These are phyloP conservation scores for Russula brevipes DNA, from an alignment of 768 basidiomycete species.

Conservation along the genomic window DNA sequence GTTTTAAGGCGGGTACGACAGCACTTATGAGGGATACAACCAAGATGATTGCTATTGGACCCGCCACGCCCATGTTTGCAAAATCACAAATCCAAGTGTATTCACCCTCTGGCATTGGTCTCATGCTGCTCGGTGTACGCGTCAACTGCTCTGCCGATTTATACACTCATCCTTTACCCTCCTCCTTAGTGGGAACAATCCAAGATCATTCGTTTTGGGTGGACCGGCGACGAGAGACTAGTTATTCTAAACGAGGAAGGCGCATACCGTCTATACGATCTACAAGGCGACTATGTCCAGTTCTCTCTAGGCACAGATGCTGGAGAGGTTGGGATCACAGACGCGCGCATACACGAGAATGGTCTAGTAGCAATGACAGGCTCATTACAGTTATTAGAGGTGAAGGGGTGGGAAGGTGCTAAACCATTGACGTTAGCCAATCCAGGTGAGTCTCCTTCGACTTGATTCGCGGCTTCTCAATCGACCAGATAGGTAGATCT, in stretches of 20 bases:
- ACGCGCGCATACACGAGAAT: slow-evolving; percentile 79
- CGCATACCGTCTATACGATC: slow-evolving; percentile 81
- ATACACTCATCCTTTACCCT: slow-evolving; percentile 21
- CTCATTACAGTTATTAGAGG: slow-evolving; percentile 70
- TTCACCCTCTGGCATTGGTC: slow-evolving; percentile 75
- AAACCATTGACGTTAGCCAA: slow-evolving; percentile 68
- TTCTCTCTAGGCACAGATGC: slow-evolving; percentile 80
- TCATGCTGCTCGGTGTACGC: slow-evolving; percentile 69
- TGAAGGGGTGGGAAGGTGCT: slow-evolving; percentile 83
- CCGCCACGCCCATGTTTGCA: slow-evolving; percentile 48
- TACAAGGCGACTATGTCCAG: slow-evolving; percentile 82
- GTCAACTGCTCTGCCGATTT: slow-evolving; percentile 25
- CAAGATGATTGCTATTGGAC: slow-evolving; percentile 70
- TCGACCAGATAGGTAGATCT: slow-evolving; percentile 43
- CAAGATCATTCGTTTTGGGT: slow-evolving; percentile 76
- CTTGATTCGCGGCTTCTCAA: slow-evolving; percentile 2
- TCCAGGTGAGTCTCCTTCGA: slow-evolving; percentile 51
- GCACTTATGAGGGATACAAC: slow-evolving; percentile 84
- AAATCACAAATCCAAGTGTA: slow-evolving; percentile 85
- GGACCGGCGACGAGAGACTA: slow-evolving; percentile 78
- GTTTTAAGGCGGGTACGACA: slow-evolving; percentile 30
- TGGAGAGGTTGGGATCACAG: slow-evolving; percentile 73
- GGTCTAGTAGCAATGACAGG: slow-evolving; percentile 85
- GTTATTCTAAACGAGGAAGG: slow-evolving; percentile 90
- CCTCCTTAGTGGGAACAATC: slow-evolving; percentile 82